Evolutionary conservation across 139 green algal genomes (phyloP).

Genomic region (Coccomyxa sp.): DNA sequence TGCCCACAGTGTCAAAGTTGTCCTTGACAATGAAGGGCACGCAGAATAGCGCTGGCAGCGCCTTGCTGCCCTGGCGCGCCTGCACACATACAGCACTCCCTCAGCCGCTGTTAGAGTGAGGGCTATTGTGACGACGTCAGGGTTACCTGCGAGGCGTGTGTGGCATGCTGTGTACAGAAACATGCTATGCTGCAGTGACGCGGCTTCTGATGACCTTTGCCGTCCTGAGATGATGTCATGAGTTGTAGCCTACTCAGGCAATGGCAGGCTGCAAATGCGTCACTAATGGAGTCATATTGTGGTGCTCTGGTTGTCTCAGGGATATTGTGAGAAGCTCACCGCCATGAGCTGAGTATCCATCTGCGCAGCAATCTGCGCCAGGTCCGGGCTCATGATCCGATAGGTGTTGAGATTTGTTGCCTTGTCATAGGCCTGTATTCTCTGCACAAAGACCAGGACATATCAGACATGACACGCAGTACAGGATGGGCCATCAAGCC

Average conservation of each 20-base stretch:
- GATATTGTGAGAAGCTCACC: neutral
- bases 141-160: neutral
- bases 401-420: neutral
- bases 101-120: neutral
- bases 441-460: neutral
- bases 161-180: neutral
- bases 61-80: neutral
- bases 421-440: neutral
- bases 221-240: neutral
- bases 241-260: neutral
- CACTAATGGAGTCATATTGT: neutral
- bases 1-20: slow-evolving; percentile 10
- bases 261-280: neutral
- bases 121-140: neutral
- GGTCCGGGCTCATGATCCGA: neutral
- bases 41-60: slow-evolving; percentile 18
- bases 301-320: neutral
- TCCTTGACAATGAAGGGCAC: slow-evolving; percentile 24
- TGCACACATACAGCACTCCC: neutral
- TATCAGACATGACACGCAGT: neutral
- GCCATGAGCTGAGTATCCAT: neutral
- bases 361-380: neutral
- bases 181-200: neutral
- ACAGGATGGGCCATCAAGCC: neutral
- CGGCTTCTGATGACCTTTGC: neutral